phyloP scores from a whole-genome alignment of 2,329 filamentous ascomycete genomes.

The Verticillium dahliae region DNA sequence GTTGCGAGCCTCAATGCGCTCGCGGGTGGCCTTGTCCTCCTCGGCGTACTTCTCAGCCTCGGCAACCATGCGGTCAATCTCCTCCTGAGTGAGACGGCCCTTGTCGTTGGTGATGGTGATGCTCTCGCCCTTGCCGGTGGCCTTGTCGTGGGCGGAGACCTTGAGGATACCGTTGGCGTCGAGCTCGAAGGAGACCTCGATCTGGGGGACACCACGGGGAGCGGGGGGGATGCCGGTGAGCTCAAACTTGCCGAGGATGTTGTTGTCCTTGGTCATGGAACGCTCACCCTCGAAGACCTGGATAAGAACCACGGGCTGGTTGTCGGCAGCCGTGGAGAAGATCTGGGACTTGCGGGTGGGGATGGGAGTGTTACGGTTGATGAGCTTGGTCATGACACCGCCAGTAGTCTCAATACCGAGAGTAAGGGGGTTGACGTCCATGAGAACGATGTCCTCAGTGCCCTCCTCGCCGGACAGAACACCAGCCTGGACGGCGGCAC shows the following conservation, averaged over 20 bases:
- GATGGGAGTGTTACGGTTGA: constrained; percentile 89
- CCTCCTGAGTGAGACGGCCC: constrained; percentile 90
- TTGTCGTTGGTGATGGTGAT: constrained; percentile 99
- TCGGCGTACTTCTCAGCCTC: constrained; percentile 99
- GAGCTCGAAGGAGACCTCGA: constrained; percentile 96
- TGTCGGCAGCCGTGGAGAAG: constrained; percentile 94
- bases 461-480: constrained; percentile 84
- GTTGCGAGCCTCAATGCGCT: constrained; percentile 95
- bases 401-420: constrained; percentile 97
- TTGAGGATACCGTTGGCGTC: constrained; percentile 98
- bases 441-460: constrained; percentile 76
- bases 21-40: constrained; percentile 96
- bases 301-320: constrained; percentile 92
- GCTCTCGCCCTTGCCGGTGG: constrained; percentile 91
- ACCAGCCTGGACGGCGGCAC: constrained; percentile 95
- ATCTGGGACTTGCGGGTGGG: constrained; percentile 97
- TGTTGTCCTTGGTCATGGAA: constrained; percentile 93
- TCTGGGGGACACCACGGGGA: constrained; percentile 93
- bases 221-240: constrained; percentile 92
- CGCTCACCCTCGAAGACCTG: constrained; percentile 95
- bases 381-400: constrained; percentile 96
- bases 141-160: constrained; percentile 95
- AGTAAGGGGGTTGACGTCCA: constrained; percentile 92
- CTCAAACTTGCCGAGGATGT: constrained; percentile 96
- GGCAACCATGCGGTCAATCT: constrained; percentile 98